Base-by-base conservation (phyloP, 2,329 filamentous ascomycete genomes). In the Cordyceps militaris region DNA sequence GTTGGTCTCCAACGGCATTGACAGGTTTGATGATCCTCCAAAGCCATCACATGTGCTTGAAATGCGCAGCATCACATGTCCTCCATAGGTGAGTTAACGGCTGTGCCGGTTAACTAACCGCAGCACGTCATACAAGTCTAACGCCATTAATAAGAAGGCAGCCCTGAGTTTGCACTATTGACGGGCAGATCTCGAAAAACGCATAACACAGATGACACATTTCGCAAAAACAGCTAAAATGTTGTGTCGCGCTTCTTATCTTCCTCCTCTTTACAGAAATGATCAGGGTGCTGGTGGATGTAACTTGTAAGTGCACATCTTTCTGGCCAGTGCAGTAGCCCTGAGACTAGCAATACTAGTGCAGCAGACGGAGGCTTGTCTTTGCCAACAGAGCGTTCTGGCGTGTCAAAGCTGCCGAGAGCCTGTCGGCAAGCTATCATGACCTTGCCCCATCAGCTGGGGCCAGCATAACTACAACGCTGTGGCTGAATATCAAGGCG, bases 231-330 rank as follows among this genome's bases (percentile, higher is more conserved):
- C 28, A n/a, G 26, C n/a, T 24, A 8, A 14, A 13, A 11, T 26
- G 19, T 24, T 38, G 11, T 23, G 23, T 9, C 13, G 30, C 24
- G 43, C 11, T 38, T 44, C 53, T 49, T 48, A 56, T 36, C 44
- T 26, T 28, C 16, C 36, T 24, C 26, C 34, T 19, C 11, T 34
- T 49, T 34, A 11, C 26, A 49, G 44, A 56, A 56, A 43, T 40
- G 44, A 50, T 56, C 54, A 40, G 46, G 36, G 32, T 24, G 14
- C 21, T 42, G n/a, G 36, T 50, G 43, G 51, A 46, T 46, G 50
- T 34, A 34, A 19, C n/a, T 52, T 54, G 51, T 36, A 24, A 34
- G 40, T 54, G 51, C 21, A 24, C 40, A 24, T 30, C 36, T 38
- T 23, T 40, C 30, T 48, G 30, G 24, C 44, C 34, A 49, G 24